These are phyloP conservation scores for Phytophthora agathidicida DNA, from an alignment of 352 stramenopile genomes.

Conservation along the genomic window DNA sequence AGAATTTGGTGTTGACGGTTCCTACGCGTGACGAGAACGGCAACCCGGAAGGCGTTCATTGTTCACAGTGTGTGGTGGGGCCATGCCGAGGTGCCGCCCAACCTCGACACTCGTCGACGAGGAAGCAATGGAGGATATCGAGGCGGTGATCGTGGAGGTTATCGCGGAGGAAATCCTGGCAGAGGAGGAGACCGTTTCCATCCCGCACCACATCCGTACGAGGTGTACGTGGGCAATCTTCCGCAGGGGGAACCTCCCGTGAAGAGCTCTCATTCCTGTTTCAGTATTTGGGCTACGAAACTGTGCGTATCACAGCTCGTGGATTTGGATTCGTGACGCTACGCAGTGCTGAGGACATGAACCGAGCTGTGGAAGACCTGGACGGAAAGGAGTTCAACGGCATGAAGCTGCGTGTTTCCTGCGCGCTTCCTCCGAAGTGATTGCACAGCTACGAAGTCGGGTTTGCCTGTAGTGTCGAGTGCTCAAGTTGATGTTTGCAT, in stretches of 20 bases:
- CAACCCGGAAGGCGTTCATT: conserved; percentile 67
- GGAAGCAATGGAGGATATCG: conserved; percentile 45
- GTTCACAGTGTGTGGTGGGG: conserved; percentile 88
- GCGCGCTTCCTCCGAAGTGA: conserved; percentile 60
- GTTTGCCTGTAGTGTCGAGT: no score
- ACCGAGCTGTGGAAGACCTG: conserved; percentile 80
- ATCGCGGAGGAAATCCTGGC: conserved; percentile 37
- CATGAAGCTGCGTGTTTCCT: conserved; percentile 76
- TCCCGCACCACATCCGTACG: conserved; percentile 64
- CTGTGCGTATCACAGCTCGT: conserved; percentile 82
- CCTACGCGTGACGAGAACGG: conserved; percentile 80
- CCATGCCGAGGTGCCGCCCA: conserved; percentile 72
- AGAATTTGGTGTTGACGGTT: conserved; percentile 81
- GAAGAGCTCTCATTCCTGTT: conserved; percentile 85
- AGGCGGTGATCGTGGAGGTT: conserved; percentile 44
- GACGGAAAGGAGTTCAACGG: conserved; percentile 83
- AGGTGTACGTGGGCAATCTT: conserved; percentile 88
- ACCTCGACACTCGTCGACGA: conserved; percentile 62
- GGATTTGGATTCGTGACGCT: conserved; percentile 87
- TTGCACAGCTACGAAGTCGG: not conserved
- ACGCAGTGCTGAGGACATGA: conserved; percentile 76
- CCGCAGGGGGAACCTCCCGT: conserved; percentile 75
- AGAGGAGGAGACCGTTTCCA: conserved; percentile 52
- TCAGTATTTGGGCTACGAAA: conserved; percentile 82
- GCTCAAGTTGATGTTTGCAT: no score